Evolutionary conservation across 495 filamentous ascomycete species (phyloP).

Genomic region (Parathielavia hyrcaniae): DNA sequence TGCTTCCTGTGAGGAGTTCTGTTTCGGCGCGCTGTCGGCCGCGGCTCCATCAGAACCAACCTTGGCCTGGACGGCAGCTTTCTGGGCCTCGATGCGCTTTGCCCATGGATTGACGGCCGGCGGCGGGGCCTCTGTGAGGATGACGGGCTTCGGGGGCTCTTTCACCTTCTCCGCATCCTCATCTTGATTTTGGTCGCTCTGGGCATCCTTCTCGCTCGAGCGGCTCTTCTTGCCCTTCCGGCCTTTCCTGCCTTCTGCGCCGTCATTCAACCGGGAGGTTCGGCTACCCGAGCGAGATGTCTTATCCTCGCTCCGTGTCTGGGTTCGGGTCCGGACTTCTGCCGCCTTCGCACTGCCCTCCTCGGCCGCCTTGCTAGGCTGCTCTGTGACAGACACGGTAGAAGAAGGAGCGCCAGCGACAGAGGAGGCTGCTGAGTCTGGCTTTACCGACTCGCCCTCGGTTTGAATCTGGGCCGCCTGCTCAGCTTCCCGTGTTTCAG

Average conservation of each 20-base stretch:
- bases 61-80: conserved; percentile 55
- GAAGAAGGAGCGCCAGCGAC: conserved; percentile 25
- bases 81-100: conserved; percentile 62
- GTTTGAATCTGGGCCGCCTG: conserved; percentile 26
- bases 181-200: conserved; percentile 38
- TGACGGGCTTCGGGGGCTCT: conserved; percentile 49
- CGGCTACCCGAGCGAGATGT: conserved; percentile 30
- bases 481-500: conserved; percentile 32
- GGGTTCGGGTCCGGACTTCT: conserved; percentile 14
- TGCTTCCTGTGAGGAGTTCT: conserved; percentile 22
- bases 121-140: conserved; percentile 69
- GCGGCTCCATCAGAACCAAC: conserved; percentile 27
- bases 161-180: conserved; percentile 43
- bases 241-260: conserved; percentile 38
- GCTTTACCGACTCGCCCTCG: conserved; percentile 21
- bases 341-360: conserved; percentile 20
- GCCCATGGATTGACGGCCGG: conserved; percentile 84
- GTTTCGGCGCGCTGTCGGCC: conserved; percentile 20
- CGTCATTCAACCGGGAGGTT: conserved; percentile 38
- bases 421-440: conserved; percentile 24
- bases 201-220: conserved; percentile 39
- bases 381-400: conserved; percentile 22
- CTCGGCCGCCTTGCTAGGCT: conserved; percentile 22
- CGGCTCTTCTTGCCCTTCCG: conserved; percentile 47
- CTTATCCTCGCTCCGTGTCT: conserved; percentile 22